These are phyloP conservation scores for Penicillium simplicissimum DNA, from an alignment of 495 filamentous ascomycete genomes.

Conservation along the genomic window DNA sequence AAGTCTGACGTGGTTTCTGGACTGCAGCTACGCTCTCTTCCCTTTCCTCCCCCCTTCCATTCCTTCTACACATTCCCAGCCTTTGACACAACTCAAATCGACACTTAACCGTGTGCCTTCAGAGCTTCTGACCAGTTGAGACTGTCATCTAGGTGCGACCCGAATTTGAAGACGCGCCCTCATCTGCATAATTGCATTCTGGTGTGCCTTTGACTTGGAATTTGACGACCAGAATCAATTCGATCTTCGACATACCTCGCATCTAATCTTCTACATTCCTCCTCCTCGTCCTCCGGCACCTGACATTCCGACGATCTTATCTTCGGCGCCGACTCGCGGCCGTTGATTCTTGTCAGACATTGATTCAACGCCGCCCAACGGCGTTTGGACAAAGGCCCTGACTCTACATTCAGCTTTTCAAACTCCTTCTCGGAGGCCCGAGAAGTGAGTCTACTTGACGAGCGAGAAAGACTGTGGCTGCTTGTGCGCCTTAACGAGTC, in stretches of 20 bases:
- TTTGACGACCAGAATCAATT: conserved; percentile 10
- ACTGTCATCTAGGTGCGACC: conserved; percentile 27
- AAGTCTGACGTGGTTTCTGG: conserved; percentile 31
- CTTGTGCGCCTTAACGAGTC: conserved; percentile 15
- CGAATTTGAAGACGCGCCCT: conserved; percentile 14
- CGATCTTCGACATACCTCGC: conserved; percentile 12
- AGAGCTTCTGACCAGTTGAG: conserved; percentile 28
- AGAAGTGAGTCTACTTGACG: conserved; percentile 43
- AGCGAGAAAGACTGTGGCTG: conserved; percentile 20
- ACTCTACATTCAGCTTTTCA: conserved; percentile 3
- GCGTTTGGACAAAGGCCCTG: conserved; percentile 7
- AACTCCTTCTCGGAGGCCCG: conserved; percentile 52
- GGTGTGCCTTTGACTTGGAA: conserved; percentile 2
- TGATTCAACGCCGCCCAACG: conserved; percentile 1
- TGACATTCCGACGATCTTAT: conserved; percentile 31
- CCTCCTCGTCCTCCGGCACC: conserved; percentile 23
- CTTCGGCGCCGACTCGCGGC: conserved; percentile 9
- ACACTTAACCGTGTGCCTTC: conserved; percentile 16
- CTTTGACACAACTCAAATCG: conserved; percentile 23
- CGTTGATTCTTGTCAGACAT: not conserved
- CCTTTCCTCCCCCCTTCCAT: conserved; percentile 28
- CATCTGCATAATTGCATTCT: conserved; percentile 10
- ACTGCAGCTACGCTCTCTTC: conserved; percentile 39
- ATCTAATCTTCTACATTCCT: conserved; percentile 24
- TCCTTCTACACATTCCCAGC: conserved; percentile 35